Percentiles rank a stretch among this genome's conserved stretches.
These are phyloP conservation scores for Ophiostoma sp. DNA, from an alignment of 2,329 filamentous ascomycete species.

Conservation along the genomic window DNA sequence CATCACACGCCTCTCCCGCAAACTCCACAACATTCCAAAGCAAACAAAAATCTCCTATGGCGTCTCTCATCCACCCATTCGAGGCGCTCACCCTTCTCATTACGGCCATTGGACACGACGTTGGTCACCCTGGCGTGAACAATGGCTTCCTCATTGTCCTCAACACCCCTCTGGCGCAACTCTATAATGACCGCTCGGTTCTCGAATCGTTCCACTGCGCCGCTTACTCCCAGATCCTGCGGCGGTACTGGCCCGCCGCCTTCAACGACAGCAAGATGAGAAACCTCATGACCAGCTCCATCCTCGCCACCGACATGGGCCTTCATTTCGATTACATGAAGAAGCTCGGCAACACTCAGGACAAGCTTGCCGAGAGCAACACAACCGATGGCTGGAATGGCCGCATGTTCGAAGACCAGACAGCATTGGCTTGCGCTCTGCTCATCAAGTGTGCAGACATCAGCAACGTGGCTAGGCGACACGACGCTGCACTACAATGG, in stretches of 20 bases:
- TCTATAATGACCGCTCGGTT: constrained; percentile 96
- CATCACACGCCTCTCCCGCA: neutral
- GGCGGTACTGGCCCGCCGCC: constrained; percentile 83
- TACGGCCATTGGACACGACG: constrained; percentile 96
- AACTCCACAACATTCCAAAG: constrained; percentile 75
- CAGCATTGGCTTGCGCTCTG: constrained; percentile 80
- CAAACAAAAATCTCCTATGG: constrained; percentile 69
- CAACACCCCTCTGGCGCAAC: constrained; percentile 87
- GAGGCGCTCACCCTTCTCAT: constrained; percentile 87
- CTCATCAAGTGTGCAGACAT: constrained; percentile 98
- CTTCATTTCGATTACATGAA: constrained; percentile 97
- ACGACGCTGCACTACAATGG: constrained; percentile 82
- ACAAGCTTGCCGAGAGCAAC: constrained; percentile 68
- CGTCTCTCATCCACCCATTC: constrained; percentile 75
- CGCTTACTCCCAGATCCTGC: constrained; percentile 92
- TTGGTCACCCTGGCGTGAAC: constrained; percentile 96
- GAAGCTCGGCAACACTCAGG: constrained; percentile 76
- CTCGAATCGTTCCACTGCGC: constrained; percentile 97
- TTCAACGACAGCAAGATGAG: constrained; percentile 80
- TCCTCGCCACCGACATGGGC: constrained; percentile 96
- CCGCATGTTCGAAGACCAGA: constrained; percentile 73
- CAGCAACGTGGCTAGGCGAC: constrained; percentile 90
- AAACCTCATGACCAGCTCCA: constrained; percentile 93
- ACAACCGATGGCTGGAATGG: constrained; percentile 73
- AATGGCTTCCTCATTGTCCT: constrained; percentile 93